Percentiles rank a stretch among this genome's conserved stretches.
These are phyloP conservation scores for Solanum sitiens DNA, from an alignment of 257 asterid genomes.

Conservation along the genomic window DNA sequence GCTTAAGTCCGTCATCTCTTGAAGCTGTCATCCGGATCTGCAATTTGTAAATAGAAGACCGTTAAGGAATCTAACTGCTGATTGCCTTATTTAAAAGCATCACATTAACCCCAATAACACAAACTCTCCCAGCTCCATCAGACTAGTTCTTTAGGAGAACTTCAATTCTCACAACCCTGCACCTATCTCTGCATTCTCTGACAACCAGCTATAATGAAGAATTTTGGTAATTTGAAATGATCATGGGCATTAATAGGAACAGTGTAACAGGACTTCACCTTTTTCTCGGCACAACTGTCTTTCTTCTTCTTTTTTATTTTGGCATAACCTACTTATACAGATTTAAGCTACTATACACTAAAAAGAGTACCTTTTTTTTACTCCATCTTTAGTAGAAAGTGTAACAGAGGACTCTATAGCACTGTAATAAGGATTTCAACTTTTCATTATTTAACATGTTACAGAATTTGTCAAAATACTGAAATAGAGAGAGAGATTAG, in stretches of 20 bases:
- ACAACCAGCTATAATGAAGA: not conserved
- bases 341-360: not conserved
- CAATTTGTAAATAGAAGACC: not conserved
- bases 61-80: not conserved
- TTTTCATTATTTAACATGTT: not conserved
- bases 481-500: not conserved
- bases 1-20: conserved; percentile 25
- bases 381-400: not conserved
- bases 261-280: not conserved
- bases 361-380: not conserved
- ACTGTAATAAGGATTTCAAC: not conserved
- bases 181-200: not conserved
- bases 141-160: not conserved
- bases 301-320: not conserved
- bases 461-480: not conserved
- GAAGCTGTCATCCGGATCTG: conserved; percentile 59
- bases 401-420: not conserved
- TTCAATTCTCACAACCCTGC: not conserved
- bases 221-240: not conserved
- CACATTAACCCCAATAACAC: not conserved
- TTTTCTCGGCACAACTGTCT: not conserved
- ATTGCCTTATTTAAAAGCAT: not conserved
- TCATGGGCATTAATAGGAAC: not conserved
- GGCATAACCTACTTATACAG: not conserved
- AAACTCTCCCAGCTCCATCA: not conserved